A percentile compares a stretch with the other conserved stretches of the same genome.
Conservation (phyloP, 2,329 filamentous ascomycete species). For the Penicillium sp. region DNA sequence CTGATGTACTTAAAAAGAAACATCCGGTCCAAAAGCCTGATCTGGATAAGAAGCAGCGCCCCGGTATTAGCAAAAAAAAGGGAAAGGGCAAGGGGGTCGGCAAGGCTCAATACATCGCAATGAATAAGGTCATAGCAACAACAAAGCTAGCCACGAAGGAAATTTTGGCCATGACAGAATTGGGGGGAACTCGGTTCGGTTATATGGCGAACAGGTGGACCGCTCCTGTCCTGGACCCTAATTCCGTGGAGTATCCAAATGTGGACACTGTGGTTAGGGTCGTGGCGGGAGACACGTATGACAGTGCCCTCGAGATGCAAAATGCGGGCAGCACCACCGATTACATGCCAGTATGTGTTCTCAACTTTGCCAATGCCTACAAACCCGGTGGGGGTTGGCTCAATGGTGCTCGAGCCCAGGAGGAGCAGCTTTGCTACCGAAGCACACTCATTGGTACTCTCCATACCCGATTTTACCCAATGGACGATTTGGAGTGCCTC, state of each 20-base stretch:
- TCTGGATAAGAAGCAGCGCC: not conserved
- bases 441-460: conserved; percentile 47
- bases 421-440: conserved; percentile 68
- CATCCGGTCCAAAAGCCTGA: not conserved
- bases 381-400: conserved; percentile 64
- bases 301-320: conserved; percentile 52
- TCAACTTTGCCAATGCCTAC: conserved; percentile 65
- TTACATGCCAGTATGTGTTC: conserved; percentile 52
- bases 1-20: not conserved
- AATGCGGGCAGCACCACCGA: conserved; percentile 20
- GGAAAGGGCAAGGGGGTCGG: no score
- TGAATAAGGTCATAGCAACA: not conserved
- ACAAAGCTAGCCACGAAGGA: not conserved
- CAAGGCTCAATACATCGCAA: not conserved
- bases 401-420: conserved; percentile 63
- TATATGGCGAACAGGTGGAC: not conserved
- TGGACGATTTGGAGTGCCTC: conserved; percentile 52
- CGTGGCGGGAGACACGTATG: conserved; percentile 58
- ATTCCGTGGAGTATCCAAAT: conserved; percentile 44
- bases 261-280: conserved; percentile 48
- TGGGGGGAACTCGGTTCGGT: not conserved
- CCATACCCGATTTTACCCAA: conserved; percentile 54
- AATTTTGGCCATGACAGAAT: not conserved
- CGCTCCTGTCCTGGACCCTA: conserved; percentile 38
- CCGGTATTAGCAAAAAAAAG: no score